These are phyloP conservation scores for Draba incana DNA, from an alignment of 345 rosid species.

Conservation along the genomic window DNA sequence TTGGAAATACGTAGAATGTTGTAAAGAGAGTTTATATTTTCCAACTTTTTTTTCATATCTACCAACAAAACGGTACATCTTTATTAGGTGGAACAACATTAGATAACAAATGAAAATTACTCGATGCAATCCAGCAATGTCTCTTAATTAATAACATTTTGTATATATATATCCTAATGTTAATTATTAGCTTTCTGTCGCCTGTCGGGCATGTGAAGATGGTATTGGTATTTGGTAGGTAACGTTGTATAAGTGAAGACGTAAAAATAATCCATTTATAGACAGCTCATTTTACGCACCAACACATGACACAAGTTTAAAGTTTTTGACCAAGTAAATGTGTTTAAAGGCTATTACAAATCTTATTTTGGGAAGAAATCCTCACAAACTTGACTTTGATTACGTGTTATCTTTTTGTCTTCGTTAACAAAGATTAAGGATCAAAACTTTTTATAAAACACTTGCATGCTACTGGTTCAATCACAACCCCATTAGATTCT, in stretches of 20 bases:
- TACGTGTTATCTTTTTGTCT: conserved; percentile 27
- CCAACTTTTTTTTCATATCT: background rate
- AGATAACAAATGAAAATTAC: conserved; percentile 21
- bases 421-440: background rate
- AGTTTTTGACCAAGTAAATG: background rate
- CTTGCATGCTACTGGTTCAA: conserved; percentile 36
- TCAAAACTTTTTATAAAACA: conserved; percentile 25
- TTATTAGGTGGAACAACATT: conserved; percentile 17
- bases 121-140: conserved; percentile 30
- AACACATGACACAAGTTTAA: conserved; percentile 18
- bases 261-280: conserved; percentile 15
- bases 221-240: conserved; percentile 42
- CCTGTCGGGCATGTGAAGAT: conserved; percentile 18
- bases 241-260: conserved; percentile 27
- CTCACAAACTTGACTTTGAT: conserved; percentile 13
- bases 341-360: background rate
- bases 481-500: conserved; percentile 35
- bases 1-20: background rate
- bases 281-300: conserved; percentile 40
- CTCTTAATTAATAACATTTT: conserved; percentile 3
- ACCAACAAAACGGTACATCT: conserved; percentile 20
- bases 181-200: conserved; percentile 29
- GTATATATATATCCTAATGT: conserved; percentile 4
- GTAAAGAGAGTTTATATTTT: background rate
- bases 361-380: conserved; percentile 21